Evolutionary conservation across 805 yeast species (phyloP).

Genomic region (Grigorovia humatica): DNA sequence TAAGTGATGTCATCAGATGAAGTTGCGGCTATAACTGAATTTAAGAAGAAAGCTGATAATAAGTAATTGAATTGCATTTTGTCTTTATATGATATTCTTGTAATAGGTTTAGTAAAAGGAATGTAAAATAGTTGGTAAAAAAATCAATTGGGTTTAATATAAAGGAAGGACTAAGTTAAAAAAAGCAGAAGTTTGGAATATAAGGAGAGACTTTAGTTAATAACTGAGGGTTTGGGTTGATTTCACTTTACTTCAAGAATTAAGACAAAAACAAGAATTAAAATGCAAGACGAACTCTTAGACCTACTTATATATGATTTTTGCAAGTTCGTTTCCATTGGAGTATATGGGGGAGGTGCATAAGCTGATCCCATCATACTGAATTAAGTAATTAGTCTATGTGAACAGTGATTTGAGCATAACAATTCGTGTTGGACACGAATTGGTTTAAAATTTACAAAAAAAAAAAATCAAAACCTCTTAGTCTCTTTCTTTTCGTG

Average conservation of each 20-base stretch:
- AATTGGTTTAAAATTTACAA: no score
- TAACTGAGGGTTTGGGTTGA: not conserved
- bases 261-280: not conserved
- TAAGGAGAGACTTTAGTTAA: not conserved
- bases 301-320: not conserved
- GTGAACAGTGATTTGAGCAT: not conserved
- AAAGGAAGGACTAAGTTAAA: slow-evolving; percentile 1
- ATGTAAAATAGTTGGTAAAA: slow-evolving; percentile 6
- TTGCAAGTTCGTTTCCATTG: not conserved
- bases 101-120: not conserved
- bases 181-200: not conserved
- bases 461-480: no score
- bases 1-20: slow-evolving; percentile 13
- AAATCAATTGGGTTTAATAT: not conserved
- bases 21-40: slow-evolving; percentile 5
- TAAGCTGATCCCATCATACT: not conserved
- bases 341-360: not conserved
- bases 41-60: slow-evolving; percentile 1
- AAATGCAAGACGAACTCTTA: not conserved
- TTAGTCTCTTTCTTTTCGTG: not conserved
- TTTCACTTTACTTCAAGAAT: no score
- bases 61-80: slow-evolving; percentile 6
- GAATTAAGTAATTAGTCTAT: not conserved
- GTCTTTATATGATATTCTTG: not conserved
- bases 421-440: not conserved